Evolutionary conservation across 139 green algal genomes (phyloP).

Genomic region (Mychonastes homosphaera): DNA sequence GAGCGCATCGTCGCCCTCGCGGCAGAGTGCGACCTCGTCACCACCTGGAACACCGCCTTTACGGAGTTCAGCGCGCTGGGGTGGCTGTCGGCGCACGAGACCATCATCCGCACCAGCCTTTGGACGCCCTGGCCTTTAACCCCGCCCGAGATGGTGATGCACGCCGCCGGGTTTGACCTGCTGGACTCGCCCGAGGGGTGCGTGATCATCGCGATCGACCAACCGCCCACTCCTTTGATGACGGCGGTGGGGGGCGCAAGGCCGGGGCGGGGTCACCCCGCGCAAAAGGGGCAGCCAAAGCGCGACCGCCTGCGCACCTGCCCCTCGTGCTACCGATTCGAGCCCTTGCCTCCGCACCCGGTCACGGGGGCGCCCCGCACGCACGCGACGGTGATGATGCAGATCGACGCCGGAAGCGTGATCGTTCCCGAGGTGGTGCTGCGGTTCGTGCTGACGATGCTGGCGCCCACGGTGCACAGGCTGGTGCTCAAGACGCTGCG

Average conservation of each 20-base stretch:
- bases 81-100: neutral
- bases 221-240: neutral
- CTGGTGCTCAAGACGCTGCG: conserved; percentile 5
- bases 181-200: conserved; percentile 4
- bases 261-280: neutral
- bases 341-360: conserved; percentile 8
- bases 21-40: conserved; percentile 12
- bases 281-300: neutral
- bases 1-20: conserved; percentile 9
- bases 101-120: neutral
- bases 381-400: conserved; percentile 4
- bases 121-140: conserved; percentile 18
- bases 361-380: neutral
- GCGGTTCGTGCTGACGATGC: conserved; percentile 14
- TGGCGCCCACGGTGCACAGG: conserved; percentile 17
- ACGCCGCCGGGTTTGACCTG: conserved; percentile 13
- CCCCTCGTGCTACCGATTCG: conserved; percentile 5
- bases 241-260: neutral
- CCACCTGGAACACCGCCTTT: conserved; percentile 16
- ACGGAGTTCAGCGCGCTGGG: conserved; percentile 3
- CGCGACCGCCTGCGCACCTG: neutral
- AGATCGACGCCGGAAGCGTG: conserved; percentile 2
- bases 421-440: conserved; percentile 8
- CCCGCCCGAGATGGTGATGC: conserved; percentile 11
- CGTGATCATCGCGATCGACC: neutral